Conservation (phyloP, 2,329 filamentous ascomycete species). For the Alternaria longipes region DNA sequence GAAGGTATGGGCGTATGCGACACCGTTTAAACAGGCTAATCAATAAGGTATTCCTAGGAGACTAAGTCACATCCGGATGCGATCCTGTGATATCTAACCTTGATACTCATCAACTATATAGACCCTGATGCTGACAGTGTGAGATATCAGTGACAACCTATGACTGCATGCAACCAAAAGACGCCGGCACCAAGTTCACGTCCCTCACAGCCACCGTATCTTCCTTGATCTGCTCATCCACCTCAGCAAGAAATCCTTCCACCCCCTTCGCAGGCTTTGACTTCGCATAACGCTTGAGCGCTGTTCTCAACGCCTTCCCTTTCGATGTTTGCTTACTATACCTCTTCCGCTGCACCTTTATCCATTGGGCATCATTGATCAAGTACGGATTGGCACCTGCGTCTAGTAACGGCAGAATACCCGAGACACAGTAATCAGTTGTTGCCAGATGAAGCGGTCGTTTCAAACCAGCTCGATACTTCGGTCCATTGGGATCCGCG, state of each 20-base stretch:
- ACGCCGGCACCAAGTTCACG: neutral
- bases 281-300: neutral
- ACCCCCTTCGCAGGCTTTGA: accelerated
- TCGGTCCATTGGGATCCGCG: neutral
- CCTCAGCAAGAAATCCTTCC: neutral
- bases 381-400: neutral
- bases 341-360: neutral
- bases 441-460: neutral
- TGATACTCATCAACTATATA: neutral
- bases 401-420: neutral
- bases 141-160: no score
- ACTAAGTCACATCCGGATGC: neutral
- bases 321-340: no score
- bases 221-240: neutral
- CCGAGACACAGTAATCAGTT: accelerated
- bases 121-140: no score
- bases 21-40: conserved; percentile 11
- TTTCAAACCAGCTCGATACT: neutral
- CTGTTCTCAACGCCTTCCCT: neutral
- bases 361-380: neutral
- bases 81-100: neutral
- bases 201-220: neutral
- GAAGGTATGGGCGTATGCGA: conserved; percentile 30
- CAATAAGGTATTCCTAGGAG: neutral
- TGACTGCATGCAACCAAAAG: accelerated